These are phyloP conservation scores for Ambrosiella beaveri DNA, from an alignment of 2,329 filamentous ascomycete species.

Conservation along the genomic window DNA sequence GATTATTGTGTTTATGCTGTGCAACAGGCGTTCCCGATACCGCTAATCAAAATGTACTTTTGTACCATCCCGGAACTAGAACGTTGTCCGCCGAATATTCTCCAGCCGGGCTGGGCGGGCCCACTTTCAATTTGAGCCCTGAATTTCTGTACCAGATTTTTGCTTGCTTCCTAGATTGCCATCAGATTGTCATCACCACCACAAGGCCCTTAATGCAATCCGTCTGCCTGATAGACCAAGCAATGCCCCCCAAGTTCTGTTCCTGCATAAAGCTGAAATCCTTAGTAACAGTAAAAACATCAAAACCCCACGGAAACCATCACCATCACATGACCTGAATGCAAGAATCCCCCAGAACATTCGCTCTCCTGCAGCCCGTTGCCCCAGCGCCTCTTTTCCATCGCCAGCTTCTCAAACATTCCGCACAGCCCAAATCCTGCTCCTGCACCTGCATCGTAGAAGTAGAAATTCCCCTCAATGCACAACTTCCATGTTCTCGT, in stretches of 20 bases:
- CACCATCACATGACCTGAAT: neutral
- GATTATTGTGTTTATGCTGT: too few species aligned
- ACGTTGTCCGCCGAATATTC: neutral
- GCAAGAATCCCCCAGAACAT: neutral
- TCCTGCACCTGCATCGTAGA: neutral
- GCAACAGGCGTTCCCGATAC: neutral
- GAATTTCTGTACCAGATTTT: neutral
- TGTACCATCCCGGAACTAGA: neutral
- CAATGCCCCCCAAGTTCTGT: neutral
- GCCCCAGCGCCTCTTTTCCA: neutral
- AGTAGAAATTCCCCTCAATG: neutral
- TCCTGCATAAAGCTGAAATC: neutral
- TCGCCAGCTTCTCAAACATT: neutral
- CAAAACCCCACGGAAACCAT: too few species aligned
- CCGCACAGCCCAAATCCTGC: neutral
- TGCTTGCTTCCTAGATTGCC: neutral
- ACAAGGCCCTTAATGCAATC: neutral
- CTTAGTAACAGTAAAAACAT: neutral
- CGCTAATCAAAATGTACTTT: neutral
- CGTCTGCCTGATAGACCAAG: neutral
- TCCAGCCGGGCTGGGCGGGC: neutral
- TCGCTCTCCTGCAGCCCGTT: neutral
- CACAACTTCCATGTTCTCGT: too few species aligned
- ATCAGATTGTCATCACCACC: neutral
- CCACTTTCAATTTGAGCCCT: neutral